Conservation (phyloP, 1,139 yeast species). For the Saccharomycopsis crataegensis region DNA sequence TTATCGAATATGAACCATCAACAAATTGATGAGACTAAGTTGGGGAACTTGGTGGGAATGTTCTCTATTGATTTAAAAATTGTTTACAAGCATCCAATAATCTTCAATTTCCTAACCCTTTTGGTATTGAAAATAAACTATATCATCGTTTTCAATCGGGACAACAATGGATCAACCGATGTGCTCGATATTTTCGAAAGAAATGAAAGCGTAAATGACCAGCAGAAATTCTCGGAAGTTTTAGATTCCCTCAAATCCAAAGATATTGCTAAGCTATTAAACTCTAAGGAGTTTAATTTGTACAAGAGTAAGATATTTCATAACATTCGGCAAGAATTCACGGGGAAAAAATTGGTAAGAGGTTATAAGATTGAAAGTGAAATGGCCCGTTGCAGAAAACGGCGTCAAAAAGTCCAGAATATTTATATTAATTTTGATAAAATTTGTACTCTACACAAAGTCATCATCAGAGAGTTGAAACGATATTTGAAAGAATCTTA, state of each 20-base stretch:
- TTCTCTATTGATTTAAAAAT: neutral
- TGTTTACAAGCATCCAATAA: neutral
- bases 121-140: conserved; percentile 2
- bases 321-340: conserved; percentile 8
- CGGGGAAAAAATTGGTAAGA: neutral
- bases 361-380: neutral
- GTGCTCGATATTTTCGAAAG: neutral
- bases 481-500: neutral
- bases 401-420: neutral
- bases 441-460: neutral
- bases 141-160: neutral
- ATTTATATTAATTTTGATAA: neutral
- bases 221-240: neutral
- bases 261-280: neutral
- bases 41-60: neutral
- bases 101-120: conserved; percentile 8
- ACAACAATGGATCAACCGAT: neutral
- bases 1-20: too few species aligned
- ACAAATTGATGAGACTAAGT: too few species aligned
- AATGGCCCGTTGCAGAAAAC: neutral
- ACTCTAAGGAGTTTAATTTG: neutral
- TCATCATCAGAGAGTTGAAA: neutral
- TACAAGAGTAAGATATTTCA: conserved; percentile 10
- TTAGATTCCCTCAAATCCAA: neutral
- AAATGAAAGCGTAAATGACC: neutral